Evolutionary conservation across 495 filamentous ascomycete genomes (phyloP), one percentile per base, ranked within the genome.

Genomic region (Neurospora sp.): DNA sequence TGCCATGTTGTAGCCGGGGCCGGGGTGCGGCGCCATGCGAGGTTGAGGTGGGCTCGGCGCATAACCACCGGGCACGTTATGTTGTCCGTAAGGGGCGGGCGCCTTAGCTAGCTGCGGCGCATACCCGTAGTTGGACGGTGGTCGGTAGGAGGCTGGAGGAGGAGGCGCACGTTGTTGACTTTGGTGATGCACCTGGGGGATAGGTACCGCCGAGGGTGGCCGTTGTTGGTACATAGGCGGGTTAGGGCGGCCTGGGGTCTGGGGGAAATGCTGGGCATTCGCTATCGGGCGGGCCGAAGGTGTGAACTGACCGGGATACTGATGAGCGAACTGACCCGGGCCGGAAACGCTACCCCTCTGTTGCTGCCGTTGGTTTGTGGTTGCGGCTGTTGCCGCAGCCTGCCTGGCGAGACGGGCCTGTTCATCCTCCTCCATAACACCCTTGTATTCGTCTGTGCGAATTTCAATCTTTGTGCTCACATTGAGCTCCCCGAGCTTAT

Each of bases 381-480:
- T 78, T 8, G 76, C 76, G 40, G 82, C 79, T 12, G 75, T 77
- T 71, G 84, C 81, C 7, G 81, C 76, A 9, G 81, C 81, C 68
- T 81, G 76, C 68, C 78, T 73, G 5, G 78, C 76, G n/a, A 78
- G 76, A 9, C 78, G 79, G 7, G 83, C 81, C 16, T 78, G 82
- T 73, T 95, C 92, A 75, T 97, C 94, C 78, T 94, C 92, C 77
- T 97, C 94, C 91, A 97, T 92, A 16, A 90, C 89, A 4, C 94
- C 94, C 70, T 85, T 87, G 74, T 92, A 92, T 77, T 92, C 88
- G 48, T 89, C 90, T 35, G 84, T 89, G 41, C 91, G 88, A 69
- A 95, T 77, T 72, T 93, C 81, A 39, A 97, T 88, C 82, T 90
- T 93, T n/a, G 89, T 91, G 81, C 91, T 94, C 77, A 98, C 89